Base-by-base conservation (phyloP, 352 stramenopile genomes). In the Phytophthora idaei region DNA sequence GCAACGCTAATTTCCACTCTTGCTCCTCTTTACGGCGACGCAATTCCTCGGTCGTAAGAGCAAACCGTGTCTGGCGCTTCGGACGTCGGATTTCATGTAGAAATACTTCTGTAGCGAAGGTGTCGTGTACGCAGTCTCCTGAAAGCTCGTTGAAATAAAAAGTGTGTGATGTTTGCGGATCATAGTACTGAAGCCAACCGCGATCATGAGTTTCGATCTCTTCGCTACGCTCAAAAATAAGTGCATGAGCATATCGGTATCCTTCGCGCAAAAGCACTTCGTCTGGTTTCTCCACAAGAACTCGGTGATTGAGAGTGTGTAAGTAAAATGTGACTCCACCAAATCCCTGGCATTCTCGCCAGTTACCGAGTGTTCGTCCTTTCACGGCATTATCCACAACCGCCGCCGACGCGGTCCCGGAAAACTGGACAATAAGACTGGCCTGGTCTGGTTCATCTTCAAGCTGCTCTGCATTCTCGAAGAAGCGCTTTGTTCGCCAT, bases 71-170 rank as follows among this genome's bases (percentile, higher is more conserved):
- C 41, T 74, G 74, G 15, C 46, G 57, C 27, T 69, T 71, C 29
- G 56, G 60, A 31, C 73, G 79, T 4, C 39, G 73, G 32, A 92
- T 83, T 4, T 70, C 50, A 1, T 60, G 17, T 4, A 86, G 50
- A 45, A 90, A 90, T 7, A 44, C 49, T 3, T 63, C 51, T 7
- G 78, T 80, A 12, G 76, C 71, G 37, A 75, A 67, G 0, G 80
- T 78, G 25, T 92, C 80, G 28, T 92, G 74, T 3, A 92, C 79
- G 17, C 81, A 90, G 12, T 90, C 83, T 32, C 86, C 86, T 0
- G 77, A 84, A 14, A 72, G 71, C 17, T 85, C 76, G 59, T 94
- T 81, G 51, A 77, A 90, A 62, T 88, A 91, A 50, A 89, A 94
- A 3, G 71, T 85, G 42, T 86, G 78, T 27, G 80, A 73, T 1